A percentile compares a stretch with the other conserved stretches of the same genome.
phyloP scores from a whole-genome alignment of 169 alveolate genomes.

The Ichthyophthirius multifiliis region DNA sequence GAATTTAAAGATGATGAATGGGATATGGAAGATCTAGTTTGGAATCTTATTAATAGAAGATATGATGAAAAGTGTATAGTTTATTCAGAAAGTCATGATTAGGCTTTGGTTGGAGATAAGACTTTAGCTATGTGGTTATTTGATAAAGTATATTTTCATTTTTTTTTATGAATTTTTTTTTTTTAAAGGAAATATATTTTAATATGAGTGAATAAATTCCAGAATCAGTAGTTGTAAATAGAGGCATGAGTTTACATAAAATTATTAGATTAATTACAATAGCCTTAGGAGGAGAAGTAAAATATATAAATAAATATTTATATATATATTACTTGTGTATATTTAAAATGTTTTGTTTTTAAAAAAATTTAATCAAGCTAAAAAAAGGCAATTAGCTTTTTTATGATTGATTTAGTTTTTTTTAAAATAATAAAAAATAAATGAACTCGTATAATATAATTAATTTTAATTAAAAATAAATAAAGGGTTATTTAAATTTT shows the following conservation, averaged over 20 bases:
- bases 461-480: not conserved
- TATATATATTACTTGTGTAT: not conserved
- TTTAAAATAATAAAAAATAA: too few relatives aligned
- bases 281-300: constrained; percentile 81
- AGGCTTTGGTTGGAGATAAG: constrained; percentile 86
- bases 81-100: constrained; percentile 86
- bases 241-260: constrained; percentile 84
- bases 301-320: not conserved
- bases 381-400: too few relatives aligned
- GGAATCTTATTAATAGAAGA: constrained; percentile 68
- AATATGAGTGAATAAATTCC: constrained; percentile 57
- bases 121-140: constrained; percentile 80
- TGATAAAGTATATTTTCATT: constrained; percentile 25
- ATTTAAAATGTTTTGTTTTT: not conserved
- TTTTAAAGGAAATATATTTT: constrained; percentile 54
- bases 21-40: constrained; percentile 68
- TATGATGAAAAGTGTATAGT: constrained; percentile 75
- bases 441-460: not conserved
- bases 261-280: constrained; percentile 76
- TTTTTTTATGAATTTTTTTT: not conserved
- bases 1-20: constrained; percentile 81
- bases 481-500: constrained; percentile 65
- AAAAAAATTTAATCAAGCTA: too few relatives aligned
- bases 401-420: too few relatives aligned
- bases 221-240: constrained; percentile 52